Evolutionary conservation across 2,329 filamentous ascomycete genomes (phyloP).

Genomic region (Myriosclerotinia curreyana): DNA sequence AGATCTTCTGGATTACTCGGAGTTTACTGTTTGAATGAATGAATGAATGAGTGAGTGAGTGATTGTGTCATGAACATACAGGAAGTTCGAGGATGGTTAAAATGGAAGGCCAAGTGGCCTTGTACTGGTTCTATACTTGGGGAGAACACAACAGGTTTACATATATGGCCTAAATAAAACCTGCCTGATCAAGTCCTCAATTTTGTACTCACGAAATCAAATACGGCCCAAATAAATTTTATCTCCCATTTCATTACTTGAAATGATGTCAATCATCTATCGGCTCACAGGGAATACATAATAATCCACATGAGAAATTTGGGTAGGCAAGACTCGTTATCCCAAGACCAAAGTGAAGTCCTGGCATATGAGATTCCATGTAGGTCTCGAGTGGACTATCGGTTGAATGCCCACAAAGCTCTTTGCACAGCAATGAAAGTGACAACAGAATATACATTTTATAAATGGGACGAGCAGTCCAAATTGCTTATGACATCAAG

Average conservation of each 20-base stretch:
- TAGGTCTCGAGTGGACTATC: not conserved
- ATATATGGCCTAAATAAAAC: not conserved
- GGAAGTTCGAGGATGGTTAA: not conserved
- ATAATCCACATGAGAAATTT: not conserved
- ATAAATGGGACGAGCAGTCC: not conserved
- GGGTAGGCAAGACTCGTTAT: not conserved
- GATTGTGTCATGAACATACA: not conserved
- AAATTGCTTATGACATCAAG: not conserved
- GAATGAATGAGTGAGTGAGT: slow-evolving; percentile 19
- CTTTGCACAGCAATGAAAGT: not conserved
- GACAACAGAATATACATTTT: not conserved
- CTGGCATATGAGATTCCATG: not conserved
- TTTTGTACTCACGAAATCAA: no score
- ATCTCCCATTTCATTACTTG: not conserved
- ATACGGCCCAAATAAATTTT: not conserved
- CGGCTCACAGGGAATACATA: not conserved
- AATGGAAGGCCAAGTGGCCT: slow-evolving; percentile 3
- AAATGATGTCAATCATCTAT: not conserved
- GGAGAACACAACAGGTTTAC: not conserved
- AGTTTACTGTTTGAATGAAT: slow-evolving; percentile 4
- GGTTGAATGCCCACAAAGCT: not conserved
- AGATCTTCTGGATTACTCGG: not conserved
- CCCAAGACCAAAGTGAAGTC: not conserved
- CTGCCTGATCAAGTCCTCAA: not conserved
- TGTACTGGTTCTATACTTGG: not conserved